These are phyloP conservation scores for Aureobasidium sp. DNA, from an alignment of 2,329 filamentous ascomycete genomes.

Conservation along the genomic window DNA sequence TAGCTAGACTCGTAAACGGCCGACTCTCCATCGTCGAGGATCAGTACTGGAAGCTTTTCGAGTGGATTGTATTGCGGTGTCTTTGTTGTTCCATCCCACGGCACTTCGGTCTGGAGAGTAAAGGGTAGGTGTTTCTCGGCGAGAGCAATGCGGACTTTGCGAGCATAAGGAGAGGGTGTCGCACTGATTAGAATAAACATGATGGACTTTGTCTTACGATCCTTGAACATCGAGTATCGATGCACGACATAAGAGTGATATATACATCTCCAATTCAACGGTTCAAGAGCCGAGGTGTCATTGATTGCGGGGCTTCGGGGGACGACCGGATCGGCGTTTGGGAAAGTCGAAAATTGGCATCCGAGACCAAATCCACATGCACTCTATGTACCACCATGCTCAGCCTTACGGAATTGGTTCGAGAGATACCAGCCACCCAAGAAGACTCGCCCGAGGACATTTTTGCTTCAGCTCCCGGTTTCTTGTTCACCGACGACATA, in stretches of 20 bases:
- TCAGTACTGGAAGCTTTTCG: conserved; percentile 32
- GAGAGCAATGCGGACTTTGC: conserved; percentile 34
- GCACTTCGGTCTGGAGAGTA: conserved; percentile 33
- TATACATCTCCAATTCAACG: not conserved
- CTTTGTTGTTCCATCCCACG: conserved; percentile 32
- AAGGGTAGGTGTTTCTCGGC: conserved; percentile 33
- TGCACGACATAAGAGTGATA: not conserved
- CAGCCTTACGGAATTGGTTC: conserved; percentile 22
- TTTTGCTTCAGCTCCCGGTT: conserved; percentile 49
- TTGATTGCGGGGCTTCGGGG: not conserved
- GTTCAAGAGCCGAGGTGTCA: not conserved
- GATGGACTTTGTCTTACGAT: not conserved
- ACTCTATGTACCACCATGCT: conserved; percentile 15
- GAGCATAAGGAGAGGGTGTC: conserved; percentile 33
- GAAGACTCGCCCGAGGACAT: conserved; percentile 35
- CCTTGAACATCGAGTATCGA: too few relatives aligned
- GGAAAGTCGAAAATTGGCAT: not conserved
- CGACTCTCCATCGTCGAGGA: conserved; percentile 23
- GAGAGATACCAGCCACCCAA: conserved; percentile 6
- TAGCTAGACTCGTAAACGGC: conserved; percentile 30
- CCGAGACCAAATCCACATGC: not conserved
- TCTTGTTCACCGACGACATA: conserved; percentile 61
- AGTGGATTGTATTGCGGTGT: conserved; percentile 33
- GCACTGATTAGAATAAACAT: conserved; percentile 26
- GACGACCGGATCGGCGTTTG: not conserved